These are phyloP conservation scores for Gossypium aridum DNA, from an alignment of 441 rosid genomes.

Conservation along the genomic window DNA sequence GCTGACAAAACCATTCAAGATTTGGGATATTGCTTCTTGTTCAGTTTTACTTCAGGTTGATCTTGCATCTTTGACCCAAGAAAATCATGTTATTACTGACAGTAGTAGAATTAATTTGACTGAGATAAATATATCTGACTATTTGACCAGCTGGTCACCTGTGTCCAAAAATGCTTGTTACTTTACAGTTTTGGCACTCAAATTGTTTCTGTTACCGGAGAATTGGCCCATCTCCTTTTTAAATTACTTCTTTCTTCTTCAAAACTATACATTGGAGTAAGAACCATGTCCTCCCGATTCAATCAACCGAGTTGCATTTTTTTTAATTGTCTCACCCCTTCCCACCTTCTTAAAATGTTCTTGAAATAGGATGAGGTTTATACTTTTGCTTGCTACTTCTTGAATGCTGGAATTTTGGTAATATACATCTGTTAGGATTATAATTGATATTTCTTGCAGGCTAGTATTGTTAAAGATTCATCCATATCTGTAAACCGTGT, in stretches of 20 bases:
- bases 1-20: conserved; percentile 22
- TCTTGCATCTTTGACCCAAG: not conserved
- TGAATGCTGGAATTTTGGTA: not conserved
- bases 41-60: conserved; percentile 19
- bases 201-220: not conserved
- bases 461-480: conserved; percentile 22
- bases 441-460: conserved; percentile 18
- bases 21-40: conserved; percentile 18
- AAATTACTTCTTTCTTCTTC: not conserved
- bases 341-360: not conserved
- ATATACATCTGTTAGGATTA: not conserved
- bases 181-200: not conserved
- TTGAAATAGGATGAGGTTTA: not conserved
- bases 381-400: not conserved
- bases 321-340: not conserved
- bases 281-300: not conserved
- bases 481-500: conserved; percentile 20
- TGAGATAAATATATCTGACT: not conserved
- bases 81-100: not conserved
- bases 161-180: not conserved
- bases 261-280: not conserved
- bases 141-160: not conserved
- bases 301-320: not conserved
- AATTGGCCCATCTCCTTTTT: not conserved
- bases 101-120: not conserved